A percentile compares a stretch with the other conserved stretches of the same genome.
Conservation (phyloP, 805 yeast species). For the Lipomyces kockii region DNA sequence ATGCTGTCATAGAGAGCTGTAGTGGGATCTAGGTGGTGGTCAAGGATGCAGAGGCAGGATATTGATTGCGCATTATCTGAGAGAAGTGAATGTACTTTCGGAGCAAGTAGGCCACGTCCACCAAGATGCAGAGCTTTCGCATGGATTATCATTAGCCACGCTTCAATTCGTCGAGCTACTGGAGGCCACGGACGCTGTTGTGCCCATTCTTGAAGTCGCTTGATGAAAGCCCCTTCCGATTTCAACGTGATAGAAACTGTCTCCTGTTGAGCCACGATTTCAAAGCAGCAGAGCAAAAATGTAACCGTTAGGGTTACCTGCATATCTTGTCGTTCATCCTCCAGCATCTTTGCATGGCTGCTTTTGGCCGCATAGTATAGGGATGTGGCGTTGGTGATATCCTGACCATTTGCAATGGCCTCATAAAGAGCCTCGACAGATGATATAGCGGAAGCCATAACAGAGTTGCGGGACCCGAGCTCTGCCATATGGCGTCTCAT, state of each 20-base stretch:
- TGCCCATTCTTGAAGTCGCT: background rate
- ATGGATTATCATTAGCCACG: background rate
- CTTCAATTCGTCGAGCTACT: background rate
- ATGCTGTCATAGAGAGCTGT: background rate
- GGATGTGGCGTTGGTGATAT: background rate
- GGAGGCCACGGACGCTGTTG: background rate
- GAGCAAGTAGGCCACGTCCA: background rate
- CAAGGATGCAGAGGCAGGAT: background rate
- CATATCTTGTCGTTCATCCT: background rate
- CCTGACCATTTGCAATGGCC: background rate
- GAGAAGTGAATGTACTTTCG: background rate
- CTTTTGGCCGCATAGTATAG: background rate
- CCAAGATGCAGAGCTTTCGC: background rate
- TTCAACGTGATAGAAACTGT: background rate
- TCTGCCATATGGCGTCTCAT: background rate
- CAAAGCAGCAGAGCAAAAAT: background rate
- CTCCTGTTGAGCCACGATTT: background rate
- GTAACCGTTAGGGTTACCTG: background rate
- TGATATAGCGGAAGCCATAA: background rate
- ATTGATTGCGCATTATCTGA: no score
- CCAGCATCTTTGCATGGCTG: background rate
- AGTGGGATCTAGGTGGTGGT: no score
- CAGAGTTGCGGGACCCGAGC: background rate
- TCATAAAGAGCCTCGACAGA: background rate
- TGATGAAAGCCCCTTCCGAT: background rate